These are phyloP conservation scores for Hericium rajendrae DNA, from an alignment of 768 basidiomycete genomes.

Conservation along the genomic window DNA sequence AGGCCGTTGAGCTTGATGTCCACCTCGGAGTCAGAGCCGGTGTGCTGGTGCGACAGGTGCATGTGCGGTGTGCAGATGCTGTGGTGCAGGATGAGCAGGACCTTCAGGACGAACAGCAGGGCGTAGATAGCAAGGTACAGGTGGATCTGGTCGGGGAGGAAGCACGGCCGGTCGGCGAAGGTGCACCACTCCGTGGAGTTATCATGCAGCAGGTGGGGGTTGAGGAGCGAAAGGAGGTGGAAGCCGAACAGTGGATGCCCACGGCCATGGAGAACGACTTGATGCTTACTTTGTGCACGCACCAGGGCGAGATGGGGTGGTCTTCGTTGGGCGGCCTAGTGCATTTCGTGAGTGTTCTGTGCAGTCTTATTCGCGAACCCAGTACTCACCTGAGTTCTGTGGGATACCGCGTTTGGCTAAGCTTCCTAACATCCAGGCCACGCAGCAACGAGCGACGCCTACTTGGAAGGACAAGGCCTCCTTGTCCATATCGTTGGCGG, in stretches of 20 bases:
- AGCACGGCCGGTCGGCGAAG: constrained; percentile 54
- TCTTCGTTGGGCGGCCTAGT: no score
- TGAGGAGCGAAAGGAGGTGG: constrained; percentile 69
- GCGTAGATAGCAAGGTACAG: constrained; percentile 71
- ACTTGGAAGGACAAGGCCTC: no score
- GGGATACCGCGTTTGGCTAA: no score
- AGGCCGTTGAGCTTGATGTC: neutral
- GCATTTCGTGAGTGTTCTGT: no score
- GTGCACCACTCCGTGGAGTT: constrained; percentile 22
- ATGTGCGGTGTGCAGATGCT: neutral
- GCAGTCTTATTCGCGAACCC: no score
- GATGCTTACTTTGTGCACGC: constrained; percentile 68
- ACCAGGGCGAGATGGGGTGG: constrained; percentile 14
- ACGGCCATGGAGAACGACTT: constrained; percentile 88
- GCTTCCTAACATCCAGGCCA: no score
- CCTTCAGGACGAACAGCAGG: constrained; percentile 53
- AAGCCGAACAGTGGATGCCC: constrained; percentile 78
- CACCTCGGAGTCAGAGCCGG: neutral
- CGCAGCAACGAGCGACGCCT: no score
- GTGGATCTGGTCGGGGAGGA: constrained; percentile 75
- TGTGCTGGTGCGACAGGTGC: neutral
- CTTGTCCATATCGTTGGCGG: no score
- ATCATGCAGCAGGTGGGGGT: constrained; percentile 25
- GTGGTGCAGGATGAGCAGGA: constrained; percentile 33
- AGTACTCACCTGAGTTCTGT: no score